Base-by-base conservation (phyloP, 495 filamentous ascomycete genomes). In the Apiosordaria backusii region DNA sequence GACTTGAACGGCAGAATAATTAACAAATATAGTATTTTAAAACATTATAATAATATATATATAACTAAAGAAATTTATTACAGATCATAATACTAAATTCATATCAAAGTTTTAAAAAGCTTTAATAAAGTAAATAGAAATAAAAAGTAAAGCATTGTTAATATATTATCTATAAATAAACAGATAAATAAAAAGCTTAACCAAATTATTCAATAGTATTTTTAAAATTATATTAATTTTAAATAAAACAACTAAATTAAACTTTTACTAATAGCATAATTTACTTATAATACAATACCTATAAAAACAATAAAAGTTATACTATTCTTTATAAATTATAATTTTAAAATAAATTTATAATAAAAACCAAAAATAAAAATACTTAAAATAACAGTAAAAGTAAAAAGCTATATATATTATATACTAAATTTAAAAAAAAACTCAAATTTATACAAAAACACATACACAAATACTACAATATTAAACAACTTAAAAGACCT, bases 61-160 rank as follows among this genome's bases (percentile, higher is more conserved):
- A 24, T 23, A 22, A 25, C 3, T 7, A 58, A 24, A 21, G 19
- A 24, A 58, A 6, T 23, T 58, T 25, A 58, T 23, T n/a, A n/a
- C n/a, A n/a, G n/a, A n/a, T n/a, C n/a, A n/a, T n/a, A n/a, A n/a
- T n/a, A n/a, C n/a, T n/a, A n/a, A n/a, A n/a, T n/a, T n/a, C n/a
- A n/a, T n/a, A n/a, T n/a, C n/a, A n/a, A n/a, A n/a, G n/a, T n/a
- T 58, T 58, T 24, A 23, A 19, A 58, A 58, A 23, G 1, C 55
- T 24, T 25, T 58, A 25, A 58, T 58, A 2, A 58, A 19, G 24
- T 3, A 24, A 58, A 6, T 58, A 19, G 55, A 24, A 19, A 15
- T 71, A 0, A 63, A 61, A 21, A 67, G 61, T 45, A 65, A 74
- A 66, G 65, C 76, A 54, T 66, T 80, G 59, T 59, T 62, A 70